Evolutionary conservation across 2,329 filamentous ascomycete genomes (phyloP).

Genomic region (Aspergillus uvarum): DNA sequence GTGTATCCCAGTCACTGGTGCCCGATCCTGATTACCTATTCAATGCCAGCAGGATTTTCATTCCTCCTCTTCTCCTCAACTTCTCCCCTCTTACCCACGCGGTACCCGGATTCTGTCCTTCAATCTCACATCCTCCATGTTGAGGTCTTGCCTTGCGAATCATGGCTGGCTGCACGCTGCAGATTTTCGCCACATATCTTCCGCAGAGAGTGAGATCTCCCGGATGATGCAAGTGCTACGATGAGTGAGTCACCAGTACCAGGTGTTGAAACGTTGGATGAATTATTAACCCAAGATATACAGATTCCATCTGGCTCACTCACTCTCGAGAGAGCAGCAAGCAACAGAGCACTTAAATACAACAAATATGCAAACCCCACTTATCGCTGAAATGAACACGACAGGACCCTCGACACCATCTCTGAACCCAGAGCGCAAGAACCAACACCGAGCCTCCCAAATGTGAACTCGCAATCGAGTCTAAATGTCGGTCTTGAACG

Average conservation of each 20-base stretch:
- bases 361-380: neutral
- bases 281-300: neutral
- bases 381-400: neutral
- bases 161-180: no score
- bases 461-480: neutral
- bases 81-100: no score
- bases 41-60: no score
- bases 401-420: neutral
- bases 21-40: no score
- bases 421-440: neutral
- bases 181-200: no score
- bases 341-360: neutral
- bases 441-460: neutral
- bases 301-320: neutral
- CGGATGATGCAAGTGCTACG: neutral
- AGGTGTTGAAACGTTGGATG: no score
- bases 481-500: neutral
- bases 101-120: no score
- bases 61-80: no score
- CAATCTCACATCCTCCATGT: no score
- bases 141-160: no score
- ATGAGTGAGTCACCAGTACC: neutral
- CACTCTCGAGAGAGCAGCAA: neutral
- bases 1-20: no score
- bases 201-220: no score